Percentiles rank a stretch among this genome's conserved stretches.
phyloP scores from a whole-genome alignment of 2,329 filamentous ascomycete species.

The Hymenoscyphus infarciens region DNA sequence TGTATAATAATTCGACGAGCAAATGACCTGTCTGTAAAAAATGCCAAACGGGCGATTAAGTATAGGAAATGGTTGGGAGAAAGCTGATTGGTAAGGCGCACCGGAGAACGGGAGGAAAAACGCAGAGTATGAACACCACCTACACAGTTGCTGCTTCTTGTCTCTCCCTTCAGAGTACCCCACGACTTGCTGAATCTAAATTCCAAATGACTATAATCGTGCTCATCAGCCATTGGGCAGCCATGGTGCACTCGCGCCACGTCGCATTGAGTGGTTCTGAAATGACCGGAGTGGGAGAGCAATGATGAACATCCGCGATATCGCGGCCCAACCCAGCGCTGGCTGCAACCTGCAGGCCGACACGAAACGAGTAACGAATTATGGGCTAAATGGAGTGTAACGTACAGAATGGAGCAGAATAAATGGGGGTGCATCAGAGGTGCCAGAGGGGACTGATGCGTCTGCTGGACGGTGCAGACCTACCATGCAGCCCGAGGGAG shows the following conservation, averaged over 20 bases:
- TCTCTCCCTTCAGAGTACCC: conserved; percentile 16
- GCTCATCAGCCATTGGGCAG: conserved; percentile 30
- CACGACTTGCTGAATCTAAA: conserved; percentile 28
- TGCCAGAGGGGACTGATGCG: neutral
- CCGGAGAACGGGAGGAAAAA: conserved; percentile 14
- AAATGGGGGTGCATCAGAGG: neutral
- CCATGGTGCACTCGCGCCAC: conserved; percentile 30
- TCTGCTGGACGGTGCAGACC: neutral
- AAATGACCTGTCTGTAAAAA: conserved; percentile 21
- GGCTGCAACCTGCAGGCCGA: conserved; percentile 20
- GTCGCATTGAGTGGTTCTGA: conserved; percentile 27
- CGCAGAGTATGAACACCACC: conserved; percentile 6
- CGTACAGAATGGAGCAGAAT: neutral
- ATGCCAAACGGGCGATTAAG: conserved; percentile 17
- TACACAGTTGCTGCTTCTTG: conserved; percentile 12
- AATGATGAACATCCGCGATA: conserved; percentile 25
- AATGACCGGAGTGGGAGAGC: conserved; percentile 14
- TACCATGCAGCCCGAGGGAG: neutral
- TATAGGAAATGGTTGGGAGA: conserved; percentile 13
- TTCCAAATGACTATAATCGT: conserved; percentile 32
- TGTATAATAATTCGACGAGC: conserved; percentile 16
- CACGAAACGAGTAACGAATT: neutral
- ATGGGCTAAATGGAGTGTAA: neutral
- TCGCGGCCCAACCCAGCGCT: conserved; percentile 35
- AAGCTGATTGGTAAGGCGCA: conserved; percentile 24